Evolutionary conservation across 192 early-diverging fungal genomes (phyloP), one percentile per base, ranked within the genome.

Genomic region (Mortierella antarctica): DNA sequence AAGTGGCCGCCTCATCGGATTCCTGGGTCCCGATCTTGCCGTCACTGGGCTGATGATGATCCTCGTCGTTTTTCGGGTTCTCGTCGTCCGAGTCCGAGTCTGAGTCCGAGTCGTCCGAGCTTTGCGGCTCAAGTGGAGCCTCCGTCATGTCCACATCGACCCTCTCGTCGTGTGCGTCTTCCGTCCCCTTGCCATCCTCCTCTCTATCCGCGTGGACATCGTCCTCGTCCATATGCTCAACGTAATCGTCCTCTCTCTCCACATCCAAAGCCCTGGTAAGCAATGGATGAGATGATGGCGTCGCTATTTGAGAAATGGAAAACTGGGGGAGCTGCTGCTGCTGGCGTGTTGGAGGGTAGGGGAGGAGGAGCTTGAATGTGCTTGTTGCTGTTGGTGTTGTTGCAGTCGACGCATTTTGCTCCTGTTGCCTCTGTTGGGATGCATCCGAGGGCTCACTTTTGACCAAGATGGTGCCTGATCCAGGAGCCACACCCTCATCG

Each of bases 351-450:
- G 45, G 65, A n/a, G 67, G 72, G 20, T 73, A 54, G 56, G 65
- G 82, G 6, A 78, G 65, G 6, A 70, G 74, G 12, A 56, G 67
- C 23, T 78, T 78, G 47, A 78, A 54, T 31, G 53, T 79, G 69
- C 46, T 42, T 66, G 21, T 23, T 41, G 20, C 18, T 40, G 40
- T 55, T 55, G 65, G 5, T 23, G n/a, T 44, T 46, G 12, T 67
- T 39, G 46, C 31, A 13, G 42, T 44, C 59, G 59, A 46, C 8
- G 9, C n/a, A 5, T 46, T 5, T 21, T 44, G 40, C 5, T 66
- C 40, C 13, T 55, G 65, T 1, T 46, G 53, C 15, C 42, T 21
- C 7, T 51, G 57, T 49, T 71, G 70, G 13, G 59, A 55, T 18
- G 45, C 50, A 6, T 55, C 58, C 31, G 62, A 20, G 44, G 71